Conservation (phyloP, 2,329 filamentous ascomycete genomes). For the Chaetoscypha palmicola region DNA sequence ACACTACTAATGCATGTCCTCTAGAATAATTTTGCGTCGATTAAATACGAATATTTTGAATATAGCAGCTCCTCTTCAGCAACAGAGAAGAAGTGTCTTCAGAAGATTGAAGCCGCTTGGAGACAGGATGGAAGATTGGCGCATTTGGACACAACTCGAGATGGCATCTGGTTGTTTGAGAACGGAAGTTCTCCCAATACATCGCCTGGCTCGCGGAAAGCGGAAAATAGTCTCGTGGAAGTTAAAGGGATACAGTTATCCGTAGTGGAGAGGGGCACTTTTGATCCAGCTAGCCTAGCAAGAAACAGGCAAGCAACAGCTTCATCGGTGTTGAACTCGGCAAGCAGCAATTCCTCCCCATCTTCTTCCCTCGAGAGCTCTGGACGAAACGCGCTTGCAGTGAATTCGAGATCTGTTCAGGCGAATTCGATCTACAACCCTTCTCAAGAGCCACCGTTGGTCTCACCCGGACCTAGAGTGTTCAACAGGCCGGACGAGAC, state of each 20-base stretch:
- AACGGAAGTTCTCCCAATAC: conserved; percentile 7
- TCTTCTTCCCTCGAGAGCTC: conserved; percentile 25
- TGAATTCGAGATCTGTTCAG: conserved; percentile 25
- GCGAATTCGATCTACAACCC: conserved; percentile 17
- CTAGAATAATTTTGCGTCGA: conserved; percentile 29
- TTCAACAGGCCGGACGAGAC: conserved; percentile 12
- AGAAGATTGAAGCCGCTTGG: conserved; percentile 26
- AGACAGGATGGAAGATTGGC: conserved; percentile 26
- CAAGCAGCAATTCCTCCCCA: conserved; percentile 25
- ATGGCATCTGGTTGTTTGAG: conserved; percentile 29
- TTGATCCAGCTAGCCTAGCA: conserved; percentile 27
- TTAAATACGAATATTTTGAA: conserved; percentile 31
- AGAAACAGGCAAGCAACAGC: conserved; percentile 19
- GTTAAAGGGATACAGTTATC: conserved; percentile 18
- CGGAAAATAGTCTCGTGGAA: conserved; percentile 14
- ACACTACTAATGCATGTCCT: conserved; percentile 4
- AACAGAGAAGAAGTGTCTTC: conserved; percentile 22
- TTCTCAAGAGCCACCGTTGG: conserved; percentile 19
- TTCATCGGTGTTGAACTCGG: conserved; percentile 16
- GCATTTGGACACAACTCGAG: conserved; percentile 23
- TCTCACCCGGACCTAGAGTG: conserved; percentile 22
- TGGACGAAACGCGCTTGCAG: conserved; percentile 22
- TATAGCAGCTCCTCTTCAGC: conserved; percentile 13
- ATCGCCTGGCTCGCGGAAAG: conserved; percentile 2
- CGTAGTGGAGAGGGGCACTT: conserved; percentile 23